Evolutionary conservation across 2,329 filamentous ascomycete species (phyloP).

Genomic region (Paecilomyces dactylethromorphus): DNA sequence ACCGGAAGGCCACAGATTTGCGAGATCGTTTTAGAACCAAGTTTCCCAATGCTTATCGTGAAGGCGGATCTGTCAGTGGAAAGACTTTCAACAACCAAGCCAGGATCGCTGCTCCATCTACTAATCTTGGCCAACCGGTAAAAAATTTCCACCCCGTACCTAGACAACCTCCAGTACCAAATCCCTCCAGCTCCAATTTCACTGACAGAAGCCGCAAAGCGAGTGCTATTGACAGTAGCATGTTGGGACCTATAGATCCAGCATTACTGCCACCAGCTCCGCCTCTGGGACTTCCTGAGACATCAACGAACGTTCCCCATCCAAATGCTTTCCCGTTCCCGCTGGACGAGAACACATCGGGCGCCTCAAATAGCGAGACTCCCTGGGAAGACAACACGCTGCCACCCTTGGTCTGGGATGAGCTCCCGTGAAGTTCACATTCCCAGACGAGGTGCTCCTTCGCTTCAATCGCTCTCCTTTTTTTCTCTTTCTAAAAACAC

Average conservation of each 20-base stretch:
- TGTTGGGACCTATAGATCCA: slow-evolving; percentile 20
- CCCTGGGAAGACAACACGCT: slow-evolving; percentile 34
- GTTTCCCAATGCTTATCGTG: slow-evolving; percentile 51
- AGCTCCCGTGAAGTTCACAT: slow-evolving; percentile 15
- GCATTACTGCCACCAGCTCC: slow-evolving; percentile 24
- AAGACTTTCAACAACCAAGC: slow-evolving; percentile 16
- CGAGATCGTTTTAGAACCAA: slow-evolving; percentile 56
- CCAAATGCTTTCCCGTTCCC: slow-evolving; percentile 20
- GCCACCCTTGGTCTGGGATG: slow-evolving; percentile 36
- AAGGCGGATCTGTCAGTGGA: slow-evolving; percentile 34
- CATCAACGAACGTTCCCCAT: slow-evolving; percentile 9
- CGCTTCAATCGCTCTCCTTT: slow-evolving; percentile 3
- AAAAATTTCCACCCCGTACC: not conserved
- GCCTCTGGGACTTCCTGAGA: slow-evolving; percentile 20
- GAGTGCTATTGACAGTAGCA: not conserved
- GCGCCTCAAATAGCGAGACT: slow-evolving; percentile 7
- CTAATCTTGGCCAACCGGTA: not conserved
- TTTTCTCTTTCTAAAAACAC: not conserved
- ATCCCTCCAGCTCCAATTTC: slow-evolving; percentile 6
- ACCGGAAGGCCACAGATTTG: slow-evolving; percentile 52
- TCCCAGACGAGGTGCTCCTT: not conserved
- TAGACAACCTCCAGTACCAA: not conserved
- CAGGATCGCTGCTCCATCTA: slow-evolving; percentile 1
- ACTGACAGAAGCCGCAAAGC: not conserved
- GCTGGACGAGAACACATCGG: slow-evolving; percentile 23